phyloP scores from a whole-genome alignment of 768 basidiomycete genomes.

The Kwoniella mangroviensis region DNA sequence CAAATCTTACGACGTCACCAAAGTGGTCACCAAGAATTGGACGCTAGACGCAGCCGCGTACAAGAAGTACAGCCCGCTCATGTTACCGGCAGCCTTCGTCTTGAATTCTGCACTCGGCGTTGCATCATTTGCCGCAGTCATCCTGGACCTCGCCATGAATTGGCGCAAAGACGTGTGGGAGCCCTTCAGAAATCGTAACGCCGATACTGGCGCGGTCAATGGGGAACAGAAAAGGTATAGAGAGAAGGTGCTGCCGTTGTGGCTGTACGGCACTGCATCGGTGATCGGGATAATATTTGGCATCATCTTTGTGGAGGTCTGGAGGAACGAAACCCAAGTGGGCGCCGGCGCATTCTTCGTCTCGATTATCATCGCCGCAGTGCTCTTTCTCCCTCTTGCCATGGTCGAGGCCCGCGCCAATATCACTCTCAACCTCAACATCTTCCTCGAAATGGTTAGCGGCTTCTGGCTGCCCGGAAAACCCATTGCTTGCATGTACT shows the following conservation, averaged over 20 bases:
- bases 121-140: background rate
- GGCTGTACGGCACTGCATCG: background rate
- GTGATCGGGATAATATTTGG: background rate
- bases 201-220: background rate
- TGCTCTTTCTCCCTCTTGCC: background rate
- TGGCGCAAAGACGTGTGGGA: background rate
- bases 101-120: background rate
- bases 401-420: background rate
- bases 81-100: background rate
- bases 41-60: background rate
- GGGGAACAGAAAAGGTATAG: background rate
- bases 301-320: background rate
- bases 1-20: background rate
- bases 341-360: background rate
- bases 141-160: background rate
- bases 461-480: background rate
- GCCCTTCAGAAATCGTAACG: background rate
- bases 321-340: background rate
- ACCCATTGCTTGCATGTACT: constrained; percentile 6
- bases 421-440: background rate
- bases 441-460: background rate
- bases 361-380: background rate
- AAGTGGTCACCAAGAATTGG: background rate
- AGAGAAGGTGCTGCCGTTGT: background rate
- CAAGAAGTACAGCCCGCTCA: background rate